These are phyloP conservation scores for Diplotaxis tenuifolia DNA, from an alignment of 345 rosid species.

Conservation along the genomic window DNA sequence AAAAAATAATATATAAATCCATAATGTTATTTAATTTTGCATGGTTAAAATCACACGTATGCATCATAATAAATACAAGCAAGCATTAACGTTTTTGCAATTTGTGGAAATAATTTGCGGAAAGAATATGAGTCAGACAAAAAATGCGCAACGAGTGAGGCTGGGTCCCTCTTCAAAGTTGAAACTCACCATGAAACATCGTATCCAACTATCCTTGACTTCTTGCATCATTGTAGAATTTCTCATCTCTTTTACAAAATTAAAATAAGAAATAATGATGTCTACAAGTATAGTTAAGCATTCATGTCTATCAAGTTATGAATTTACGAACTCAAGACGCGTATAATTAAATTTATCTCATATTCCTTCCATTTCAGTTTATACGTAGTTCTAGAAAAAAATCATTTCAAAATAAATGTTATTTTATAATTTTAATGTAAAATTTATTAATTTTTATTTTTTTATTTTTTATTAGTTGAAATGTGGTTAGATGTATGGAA, in stretches of 20 bases:
- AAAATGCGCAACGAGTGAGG: not conserved
- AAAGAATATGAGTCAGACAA: conserved; percentile 7
- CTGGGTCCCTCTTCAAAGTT: conserved; percentile 18
- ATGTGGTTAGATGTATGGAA: too few species aligned
- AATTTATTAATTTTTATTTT: too few species aligned
- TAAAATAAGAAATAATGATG: not conserved
- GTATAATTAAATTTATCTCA: not conserved
- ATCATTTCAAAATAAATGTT: too few species aligned
- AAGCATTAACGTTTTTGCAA: not conserved
- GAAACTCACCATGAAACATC: conserved; percentile 33
- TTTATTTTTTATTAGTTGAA: too few species aligned
- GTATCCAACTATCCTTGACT: conserved; percentile 35
- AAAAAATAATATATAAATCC: not conserved
- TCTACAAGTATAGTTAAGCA: not conserved
- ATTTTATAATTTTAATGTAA: too few species aligned
- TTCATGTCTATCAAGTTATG: not conserved
- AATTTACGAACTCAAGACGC: not conserved
- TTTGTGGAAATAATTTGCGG: not conserved
- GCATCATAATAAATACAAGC: conserved; percentile 8
- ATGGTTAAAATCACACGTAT: not conserved
- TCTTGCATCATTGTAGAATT: conserved; percentile 6
- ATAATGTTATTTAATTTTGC: too few species aligned
- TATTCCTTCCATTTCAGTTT: too few species aligned
- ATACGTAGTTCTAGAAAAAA: too few species aligned
- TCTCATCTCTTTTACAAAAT: not conserved